Base-by-base conservation (phyloP, 2,329 filamentous ascomycete species). In the Amauroascus verrucosus region DNA sequence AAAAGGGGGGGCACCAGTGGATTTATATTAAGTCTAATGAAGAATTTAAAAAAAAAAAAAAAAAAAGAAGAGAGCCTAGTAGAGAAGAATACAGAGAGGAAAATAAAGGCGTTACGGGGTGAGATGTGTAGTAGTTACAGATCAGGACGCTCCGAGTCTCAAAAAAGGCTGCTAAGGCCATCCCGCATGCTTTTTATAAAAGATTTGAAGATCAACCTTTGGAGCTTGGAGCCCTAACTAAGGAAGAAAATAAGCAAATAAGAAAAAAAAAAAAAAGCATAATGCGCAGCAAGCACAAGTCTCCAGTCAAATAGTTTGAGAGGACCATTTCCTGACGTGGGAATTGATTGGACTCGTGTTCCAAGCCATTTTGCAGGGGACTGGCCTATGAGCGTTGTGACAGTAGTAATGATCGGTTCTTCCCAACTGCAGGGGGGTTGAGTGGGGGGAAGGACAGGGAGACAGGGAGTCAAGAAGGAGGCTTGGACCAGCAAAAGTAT, bases 391-490 rank as follows among this genome's bases (percentile, higher is more conserved):
- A 49, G 24, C 11, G 22, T 38, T 49, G 47, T 40, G 48, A 24
- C 48, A 47, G n/a, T n/a, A n/a, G n/a, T n/a, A n/a, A 28, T 24
- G 47, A 40, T 49, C 9, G 18, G 28, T 7, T 7, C 20, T 13
- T 13, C 6, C 22, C 47, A 48, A 49, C 47, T n/a, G 47, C 47
- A 49, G 47, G 47, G 46, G 45, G n/a, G 33, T 11, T 11, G 30
- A 32, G 30, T 6, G 11, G 30, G 33, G n/a, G n/a, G n/a, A n/a
- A n/a, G n/a, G n/a, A n/a, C n/a, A n/a, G n/a, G n/a, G n/a, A n/a
- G n/a, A n/a, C n/a, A 35, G 33, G 13, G 46, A 28, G n/a, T 8
- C 22, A n/a, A 11, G 20, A 48, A 40, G 22, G 48, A 38, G 48
- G 48, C 48, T 50, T 50, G 48, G 48, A 50, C 35, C 37, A 41